Evolutionary conservation across 139 green algal genomes (phyloP).

Genomic region (Chlorella sp.): DNA sequence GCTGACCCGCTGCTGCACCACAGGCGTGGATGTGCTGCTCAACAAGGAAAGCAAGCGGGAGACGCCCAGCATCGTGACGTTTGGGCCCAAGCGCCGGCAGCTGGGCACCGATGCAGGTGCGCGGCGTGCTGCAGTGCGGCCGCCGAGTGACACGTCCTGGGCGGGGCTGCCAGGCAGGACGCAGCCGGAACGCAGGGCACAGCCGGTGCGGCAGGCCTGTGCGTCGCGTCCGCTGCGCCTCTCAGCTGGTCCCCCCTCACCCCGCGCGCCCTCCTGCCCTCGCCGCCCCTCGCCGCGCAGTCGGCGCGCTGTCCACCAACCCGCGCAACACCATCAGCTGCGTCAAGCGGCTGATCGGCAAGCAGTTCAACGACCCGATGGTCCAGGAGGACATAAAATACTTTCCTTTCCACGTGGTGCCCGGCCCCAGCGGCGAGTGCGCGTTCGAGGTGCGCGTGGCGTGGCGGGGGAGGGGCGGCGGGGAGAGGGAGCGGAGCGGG

Average conservation of each 20-base stretch:
- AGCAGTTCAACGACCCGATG: conserved; percentile 81
- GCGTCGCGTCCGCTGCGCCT: background rate
- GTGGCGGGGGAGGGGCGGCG: no score
- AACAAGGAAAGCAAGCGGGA: conserved; percentile 97
- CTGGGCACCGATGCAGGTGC: conserved; percentile 79
- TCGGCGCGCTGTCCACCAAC: conserved; percentile 80
- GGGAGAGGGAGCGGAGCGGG: no score
- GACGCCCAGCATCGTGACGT: conserved; percentile 89
- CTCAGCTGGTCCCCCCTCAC: background rate
- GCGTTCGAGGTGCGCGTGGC: conserved; percentile 72
- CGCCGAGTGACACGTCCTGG: no score
- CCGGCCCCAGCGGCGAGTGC: conserved; percentile 75
- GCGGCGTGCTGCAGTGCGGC: background rate
- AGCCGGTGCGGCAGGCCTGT: no score
- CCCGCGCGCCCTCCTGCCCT: background rate
- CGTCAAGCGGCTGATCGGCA: conserved; percentile 95
- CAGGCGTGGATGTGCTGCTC: conserved; percentile 87
- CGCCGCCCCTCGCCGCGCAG: no score
- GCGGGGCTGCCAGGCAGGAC: background rate
- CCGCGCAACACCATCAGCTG: conserved; percentile 91
- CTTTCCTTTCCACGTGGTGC: conserved; percentile 75
- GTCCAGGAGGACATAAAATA: conserved; percentile 79
- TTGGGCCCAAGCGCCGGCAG: conserved; percentile 83
- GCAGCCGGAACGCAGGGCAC: no score
- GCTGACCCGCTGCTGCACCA: no score